Evolutionary conservation across 2,329 filamentous ascomycete species (phyloP).

Genomic region (Westerdykella aurantiaca): DNA sequence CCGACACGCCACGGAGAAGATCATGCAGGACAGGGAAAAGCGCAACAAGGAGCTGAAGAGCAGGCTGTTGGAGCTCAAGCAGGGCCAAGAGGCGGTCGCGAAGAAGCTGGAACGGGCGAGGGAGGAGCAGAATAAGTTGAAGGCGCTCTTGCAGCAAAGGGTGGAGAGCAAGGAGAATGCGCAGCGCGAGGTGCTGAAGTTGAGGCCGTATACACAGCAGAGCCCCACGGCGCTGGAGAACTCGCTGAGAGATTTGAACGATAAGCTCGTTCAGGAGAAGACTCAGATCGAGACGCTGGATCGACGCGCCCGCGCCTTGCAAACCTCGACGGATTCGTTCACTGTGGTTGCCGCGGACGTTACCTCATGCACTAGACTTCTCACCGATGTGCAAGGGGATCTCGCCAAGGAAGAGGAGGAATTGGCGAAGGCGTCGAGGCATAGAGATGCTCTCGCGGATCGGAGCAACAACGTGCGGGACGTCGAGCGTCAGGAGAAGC

Average conservation of each 20-base stretch:
- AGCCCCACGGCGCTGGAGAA: conserved; percentile 79
- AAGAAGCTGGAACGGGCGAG: conserved; percentile 79
- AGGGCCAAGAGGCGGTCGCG: conserved; percentile 76
- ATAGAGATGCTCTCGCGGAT: conserved; percentile 82
- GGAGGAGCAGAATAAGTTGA: conserved; percentile 70
- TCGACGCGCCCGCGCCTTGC: conserved; percentile 77
- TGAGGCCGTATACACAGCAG: conserved; percentile 87
- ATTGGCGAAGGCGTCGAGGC: conserved; percentile 68
- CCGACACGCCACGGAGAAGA: conserved; percentile 70
- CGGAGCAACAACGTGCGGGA: conserved; percentile 84
- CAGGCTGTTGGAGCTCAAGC: conserved; percentile 70
- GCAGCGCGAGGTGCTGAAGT: conserved; percentile 79
- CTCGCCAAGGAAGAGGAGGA: conserved; percentile 89
- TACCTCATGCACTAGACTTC: conserved; percentile 76
- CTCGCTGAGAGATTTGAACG: conserved; percentile 72
- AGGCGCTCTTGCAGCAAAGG: conserved; percentile 64
- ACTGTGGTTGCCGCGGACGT: conserved; percentile 78
- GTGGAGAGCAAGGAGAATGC: conserved; percentile 64
- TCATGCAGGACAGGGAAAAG: conserved; percentile 77
- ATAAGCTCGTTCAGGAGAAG: conserved; percentile 72
- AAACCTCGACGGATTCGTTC: conserved; percentile 89
- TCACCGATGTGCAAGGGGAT: conserved; percentile 82
- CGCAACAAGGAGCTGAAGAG: conserved; percentile 84
- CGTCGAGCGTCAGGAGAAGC: conserved; percentile 78
- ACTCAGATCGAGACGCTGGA: conserved; percentile 82